Evolutionary conservation across 495 filamentous ascomycete species (phyloP), one percentile per base, ranked within the genome.

Genomic region (Penicillium dipodomyicola): DNA sequence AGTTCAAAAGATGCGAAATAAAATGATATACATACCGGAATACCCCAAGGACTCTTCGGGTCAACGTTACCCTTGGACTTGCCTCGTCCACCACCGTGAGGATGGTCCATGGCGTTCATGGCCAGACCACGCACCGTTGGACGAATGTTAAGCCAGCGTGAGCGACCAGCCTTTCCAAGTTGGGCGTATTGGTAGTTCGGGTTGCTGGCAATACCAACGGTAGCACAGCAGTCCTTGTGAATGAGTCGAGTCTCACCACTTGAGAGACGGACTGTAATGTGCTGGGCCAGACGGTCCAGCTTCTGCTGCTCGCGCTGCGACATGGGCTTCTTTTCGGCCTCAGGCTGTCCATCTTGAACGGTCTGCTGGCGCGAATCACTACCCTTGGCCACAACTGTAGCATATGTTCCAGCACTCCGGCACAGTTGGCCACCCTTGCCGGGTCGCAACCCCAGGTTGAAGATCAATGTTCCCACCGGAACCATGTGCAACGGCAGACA

Each of bases 41-140:
- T 86, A 65, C 95, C 95, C 94, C 94, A 98, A 57, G 92, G 92
- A 77, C 90, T 96, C 69, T 91, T 89, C 43, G 95, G 92, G 69
- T 94, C 78, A 54, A 89, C 82, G 72, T 97, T 97, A 81, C 94
- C 92, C 88, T 98, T 97, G 23, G 91, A 96, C 78, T 98, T 98
- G 70, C 94, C 94, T 78, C 95, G 82, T 69, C 94, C 94, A 87
- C 94, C 94, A 82, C 94, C 94, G 74, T 98, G 94, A 63, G 94
- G 92, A 83, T 98, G 94, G 62, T 98, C 95, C 58, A 77, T 83
- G 57, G 92, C 91, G 73, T 98, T 98, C 94, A 98, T 98, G 19
- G 94, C 94, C 65, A 98, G 71, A 86, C 94, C 94, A 75, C 94
- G 83, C 33, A 98, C 94, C 6, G 94, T 96, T 0, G 94, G 94